Percentiles rank a stretch among this genome's conserved stretches.
These are phyloP conservation scores for Scytalidium sp. DNA, from an alignment of 2,329 filamentous ascomycete species.

Conservation along the genomic window DNA sequence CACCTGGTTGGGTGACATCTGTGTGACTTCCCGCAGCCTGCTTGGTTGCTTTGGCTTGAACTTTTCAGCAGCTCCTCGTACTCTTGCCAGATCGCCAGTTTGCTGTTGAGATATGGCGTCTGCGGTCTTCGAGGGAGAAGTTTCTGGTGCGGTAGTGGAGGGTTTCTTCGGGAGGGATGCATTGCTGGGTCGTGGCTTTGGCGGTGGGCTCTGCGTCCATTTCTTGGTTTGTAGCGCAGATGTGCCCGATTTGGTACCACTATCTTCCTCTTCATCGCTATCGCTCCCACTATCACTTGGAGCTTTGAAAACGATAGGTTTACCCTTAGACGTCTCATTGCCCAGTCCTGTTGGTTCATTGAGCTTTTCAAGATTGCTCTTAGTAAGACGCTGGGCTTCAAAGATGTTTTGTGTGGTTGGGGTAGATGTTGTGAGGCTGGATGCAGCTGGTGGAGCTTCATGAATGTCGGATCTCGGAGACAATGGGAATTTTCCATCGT, in stretches of 20 bases:
- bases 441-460: not conserved
- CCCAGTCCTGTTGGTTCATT: not conserved
- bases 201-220: slow-evolving; percentile 4
- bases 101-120: not conserved
- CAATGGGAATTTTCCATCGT: not conserved
- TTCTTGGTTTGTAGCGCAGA: slow-evolving; percentile 1
- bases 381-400: not conserved
- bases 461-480: not conserved
- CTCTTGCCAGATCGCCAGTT: not conserved
- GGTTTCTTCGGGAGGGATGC: slow-evolving; percentile 1
- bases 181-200: slow-evolving; percentile 2
- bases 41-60: slow-evolving; percentile 7
- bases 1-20: slow-evolving; percentile 6
- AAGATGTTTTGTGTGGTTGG: not conserved
- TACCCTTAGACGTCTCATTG: not conserved
- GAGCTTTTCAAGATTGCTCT: not conserved
- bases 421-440: not conserved
- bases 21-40: slow-evolving; percentile 9
- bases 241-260: not conserved
- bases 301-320: not conserved
- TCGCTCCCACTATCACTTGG: slow-evolving; percentile 1
- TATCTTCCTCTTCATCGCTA: not conserved
- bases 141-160: not conserved
- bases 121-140: not conserved
- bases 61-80: slow-evolving; percentile 4